phyloP scores from a whole-genome alignment of 2,329 filamentous ascomycete genomes.

The Pseudopithomyces maydicus region DNA sequence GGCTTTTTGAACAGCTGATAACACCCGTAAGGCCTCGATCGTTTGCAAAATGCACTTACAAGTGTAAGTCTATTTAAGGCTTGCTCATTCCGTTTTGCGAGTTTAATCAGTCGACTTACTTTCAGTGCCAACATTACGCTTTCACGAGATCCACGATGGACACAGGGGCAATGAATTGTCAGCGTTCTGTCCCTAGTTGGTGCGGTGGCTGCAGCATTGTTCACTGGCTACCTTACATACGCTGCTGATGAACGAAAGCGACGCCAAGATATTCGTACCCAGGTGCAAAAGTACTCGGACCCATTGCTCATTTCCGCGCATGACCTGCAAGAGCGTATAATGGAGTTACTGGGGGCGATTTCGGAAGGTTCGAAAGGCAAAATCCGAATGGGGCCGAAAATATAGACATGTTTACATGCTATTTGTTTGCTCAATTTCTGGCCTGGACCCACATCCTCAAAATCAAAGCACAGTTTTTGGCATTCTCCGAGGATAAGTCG shows the following conservation, averaged over 20 bases:
- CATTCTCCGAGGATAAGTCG: constrained; percentile 2
- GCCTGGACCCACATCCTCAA: constrained; percentile 8
- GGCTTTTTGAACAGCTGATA: too few species aligned
- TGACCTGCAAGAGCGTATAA: constrained; percentile 8
- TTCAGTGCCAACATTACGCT: too few species aligned
- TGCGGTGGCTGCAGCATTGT: constrained; percentile 1
- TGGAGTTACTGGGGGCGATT: background rate
- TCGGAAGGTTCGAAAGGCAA: constrained; percentile 3
- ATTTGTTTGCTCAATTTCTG: constrained; percentile 7
- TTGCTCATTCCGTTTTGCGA: too few species aligned
- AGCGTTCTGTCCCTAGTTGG: background rate
- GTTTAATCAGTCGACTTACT: too few species aligned
- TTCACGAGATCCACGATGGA: too few species aligned
- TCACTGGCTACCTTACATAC: constrained; percentile 3
- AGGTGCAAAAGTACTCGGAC: background rate
- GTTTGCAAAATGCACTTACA: too few species aligned
- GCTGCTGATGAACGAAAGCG: background rate
- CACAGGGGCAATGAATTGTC: background rate
- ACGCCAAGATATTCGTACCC: background rate
- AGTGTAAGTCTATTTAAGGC: too few species aligned
- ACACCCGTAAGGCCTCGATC: too few species aligned
- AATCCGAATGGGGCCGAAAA: constrained; percentile 6
- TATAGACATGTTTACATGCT: constrained; percentile 9
- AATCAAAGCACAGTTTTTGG: constrained; percentile 11
- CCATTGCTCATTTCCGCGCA: constrained; percentile 11